Conservation (phyloP, 1,284 basidiomycete species). For the Apiotrichum montevideense region DNA sequence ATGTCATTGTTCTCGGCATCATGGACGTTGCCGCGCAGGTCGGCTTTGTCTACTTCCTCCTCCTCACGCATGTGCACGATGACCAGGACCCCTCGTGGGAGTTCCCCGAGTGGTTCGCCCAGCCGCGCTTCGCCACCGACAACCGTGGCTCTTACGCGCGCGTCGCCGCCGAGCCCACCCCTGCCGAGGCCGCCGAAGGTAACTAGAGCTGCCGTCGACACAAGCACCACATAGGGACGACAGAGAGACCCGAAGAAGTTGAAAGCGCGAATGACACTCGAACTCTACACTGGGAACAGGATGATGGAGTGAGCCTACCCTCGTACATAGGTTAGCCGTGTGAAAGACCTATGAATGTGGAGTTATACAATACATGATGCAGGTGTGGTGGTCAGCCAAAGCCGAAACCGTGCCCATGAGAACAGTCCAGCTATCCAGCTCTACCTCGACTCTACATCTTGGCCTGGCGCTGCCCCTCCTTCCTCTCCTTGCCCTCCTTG, state of each 20-base stretch:
- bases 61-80: conserved; percentile 40
- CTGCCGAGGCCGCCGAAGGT: background rate
- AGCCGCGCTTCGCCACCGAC: conserved; percentile 27
- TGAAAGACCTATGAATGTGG: no score
- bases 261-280: no score
- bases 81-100: conserved; percentile 35
- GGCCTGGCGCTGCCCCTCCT: background rate
- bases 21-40: conserved; percentile 41
- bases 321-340: no score
- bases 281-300: no score
- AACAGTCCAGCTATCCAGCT: background rate
- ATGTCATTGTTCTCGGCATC: conserved; percentile 42
- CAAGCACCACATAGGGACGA: background rate
- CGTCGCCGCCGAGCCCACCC: conserved; percentile 13
- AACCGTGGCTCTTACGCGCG: conserved; percentile 39
- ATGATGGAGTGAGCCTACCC: no score
- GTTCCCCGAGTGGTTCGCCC: conserved; percentile 42
- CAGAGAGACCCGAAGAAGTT: background rate
- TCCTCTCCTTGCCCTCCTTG: background rate
- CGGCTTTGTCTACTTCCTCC: conserved; percentile 42
- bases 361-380: no score
- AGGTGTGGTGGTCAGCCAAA: no score
- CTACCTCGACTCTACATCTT: background rate
- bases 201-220: background rate
- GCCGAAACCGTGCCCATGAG: no score